Evolutionary conservation across 2,329 filamentous ascomycete genomes (phyloP).

Genomic region (Curvularia eragrostidis): DNA sequence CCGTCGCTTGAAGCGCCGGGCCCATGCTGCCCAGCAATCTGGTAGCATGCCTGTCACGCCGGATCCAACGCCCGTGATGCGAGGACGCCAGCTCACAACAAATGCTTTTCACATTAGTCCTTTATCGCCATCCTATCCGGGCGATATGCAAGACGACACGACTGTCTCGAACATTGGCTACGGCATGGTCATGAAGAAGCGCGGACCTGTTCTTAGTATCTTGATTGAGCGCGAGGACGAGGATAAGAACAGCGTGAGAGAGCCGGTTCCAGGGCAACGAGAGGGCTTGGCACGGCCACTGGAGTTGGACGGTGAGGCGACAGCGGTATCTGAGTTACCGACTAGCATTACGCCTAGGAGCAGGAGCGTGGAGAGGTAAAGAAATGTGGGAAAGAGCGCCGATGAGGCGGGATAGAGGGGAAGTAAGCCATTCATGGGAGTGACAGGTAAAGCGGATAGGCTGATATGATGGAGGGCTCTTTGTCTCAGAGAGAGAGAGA

Average conservation of each 20-base stretch:
- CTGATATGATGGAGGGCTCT: neutral
- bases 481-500: neutral
- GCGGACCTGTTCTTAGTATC: constrained; percentile 30
- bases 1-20: constrained; percentile 33
- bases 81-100: neutral
- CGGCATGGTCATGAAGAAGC: constrained; percentile 27
- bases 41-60: neutral
- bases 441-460: neutral
- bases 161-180: constrained; percentile 13
- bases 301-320: constrained; percentile 31
- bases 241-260: constrained; percentile 15
- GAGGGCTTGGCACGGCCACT: constrained; percentile 34
- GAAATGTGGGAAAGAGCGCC: neutral
- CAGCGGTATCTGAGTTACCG: constrained; percentile 31
- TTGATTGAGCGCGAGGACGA: constrained; percentile 35
- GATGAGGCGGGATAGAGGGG: neutral
- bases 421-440: neutral
- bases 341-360: constrained; percentile 29
- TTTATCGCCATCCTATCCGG: constrained; percentile 1
- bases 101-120: constrained; percentile 20
- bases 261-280: constrained; percentile 37
- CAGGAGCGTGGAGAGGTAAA: constrained; percentile 22
- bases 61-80: neutral
- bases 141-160: constrained; percentile 4
- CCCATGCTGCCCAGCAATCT: constrained; percentile 15